A percentile compares a stretch with the other conserved stretches of the same genome.
Conservation (phyloP, 306 rosid genomes). For the Crataegus laevigata region DNA sequence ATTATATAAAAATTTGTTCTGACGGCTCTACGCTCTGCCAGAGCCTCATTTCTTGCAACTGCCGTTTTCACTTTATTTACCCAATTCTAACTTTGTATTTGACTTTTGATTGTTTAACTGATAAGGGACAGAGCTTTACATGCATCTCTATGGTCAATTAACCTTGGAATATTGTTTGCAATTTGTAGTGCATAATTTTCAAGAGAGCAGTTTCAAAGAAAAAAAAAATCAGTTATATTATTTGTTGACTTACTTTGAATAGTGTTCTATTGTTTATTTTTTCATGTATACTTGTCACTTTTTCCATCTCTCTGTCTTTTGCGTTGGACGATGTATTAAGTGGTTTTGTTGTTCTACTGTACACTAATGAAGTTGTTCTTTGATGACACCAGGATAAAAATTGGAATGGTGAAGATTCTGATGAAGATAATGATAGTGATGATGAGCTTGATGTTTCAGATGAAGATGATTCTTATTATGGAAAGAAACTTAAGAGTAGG, state of each 20-base stretch:
- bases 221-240: not conserved
- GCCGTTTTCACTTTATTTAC: not conserved
- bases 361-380: slow-evolving; percentile 20
- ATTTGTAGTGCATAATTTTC: not conserved
- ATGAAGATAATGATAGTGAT: slow-evolving; percentile 62
- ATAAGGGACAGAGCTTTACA: not conserved
- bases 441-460: slow-evolving; percentile 64
- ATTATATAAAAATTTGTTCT: not conserved
- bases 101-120: not conserved
- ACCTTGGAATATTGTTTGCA: not conserved
- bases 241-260: not conserved
- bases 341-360: slow-evolving; percentile 14
- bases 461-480: slow-evolving; percentile 68
- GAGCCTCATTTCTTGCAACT: not conserved
- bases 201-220: not conserved
- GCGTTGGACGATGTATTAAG: not conserved
- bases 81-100: not conserved
- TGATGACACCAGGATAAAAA: slow-evolving; percentile 57
- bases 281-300: not conserved
- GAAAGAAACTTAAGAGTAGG: slow-evolving; percentile 55
- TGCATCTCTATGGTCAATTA: not conserved
- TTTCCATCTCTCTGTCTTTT: not conserved
- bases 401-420: slow-evolving; percentile 85
- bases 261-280: not conserved
- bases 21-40: not conserved